phyloP scores from a whole-genome alignment of 768 basidiomycete genomes.

The Amanita inopinata region DNA sequence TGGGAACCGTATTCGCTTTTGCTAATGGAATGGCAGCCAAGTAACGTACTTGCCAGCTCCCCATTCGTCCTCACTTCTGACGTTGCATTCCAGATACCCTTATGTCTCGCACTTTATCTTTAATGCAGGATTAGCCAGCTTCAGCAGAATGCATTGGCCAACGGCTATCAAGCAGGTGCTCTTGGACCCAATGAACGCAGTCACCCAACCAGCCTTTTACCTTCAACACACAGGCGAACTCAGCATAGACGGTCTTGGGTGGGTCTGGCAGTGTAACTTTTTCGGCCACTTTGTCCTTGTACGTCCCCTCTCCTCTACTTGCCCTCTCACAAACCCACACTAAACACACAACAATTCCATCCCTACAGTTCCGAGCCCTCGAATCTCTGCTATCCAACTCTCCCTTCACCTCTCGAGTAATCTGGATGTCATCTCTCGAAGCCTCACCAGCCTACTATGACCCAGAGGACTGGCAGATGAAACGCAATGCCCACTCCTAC shows the following conservation, averaged over 20 bases:
- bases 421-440: constrained; percentile 77
- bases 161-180: constrained; percentile 37
- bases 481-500: constrained; percentile 53
- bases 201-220: constrained; percentile 49
- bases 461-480: constrained; percentile 63
- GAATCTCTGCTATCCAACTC: constrained; percentile 41
- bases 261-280: constrained; percentile 79
- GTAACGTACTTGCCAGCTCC: constrained; percentile 28
- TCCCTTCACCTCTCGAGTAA: constrained; percentile 43
- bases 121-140: constrained; percentile 69
- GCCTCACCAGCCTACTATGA: constrained; percentile 45
- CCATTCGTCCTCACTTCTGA: constrained; percentile 2
- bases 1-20: constrained; percentile 55
- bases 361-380: constrained; percentile 50
- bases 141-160: constrained; percentile 42
- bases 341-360: constrained; percentile 6
- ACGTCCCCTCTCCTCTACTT: constrained; percentile 20
- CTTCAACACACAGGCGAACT: constrained; percentile 47
- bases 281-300: constrained; percentile 78
- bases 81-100: constrained; percentile 42
- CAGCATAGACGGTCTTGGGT: constrained; percentile 64
- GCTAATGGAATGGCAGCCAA: constrained; percentile 38
- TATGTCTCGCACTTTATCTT: constrained; percentile 75
- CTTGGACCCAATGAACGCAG: constrained; percentile 30
- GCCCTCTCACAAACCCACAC: constrained; percentile 1